A percentile compares a stretch with the other conserved stretches of the same genome.
Evolutionary conservation across 2,329 filamentous ascomycete species (phyloP).

Genomic region (Penicillium sp.): DNA sequence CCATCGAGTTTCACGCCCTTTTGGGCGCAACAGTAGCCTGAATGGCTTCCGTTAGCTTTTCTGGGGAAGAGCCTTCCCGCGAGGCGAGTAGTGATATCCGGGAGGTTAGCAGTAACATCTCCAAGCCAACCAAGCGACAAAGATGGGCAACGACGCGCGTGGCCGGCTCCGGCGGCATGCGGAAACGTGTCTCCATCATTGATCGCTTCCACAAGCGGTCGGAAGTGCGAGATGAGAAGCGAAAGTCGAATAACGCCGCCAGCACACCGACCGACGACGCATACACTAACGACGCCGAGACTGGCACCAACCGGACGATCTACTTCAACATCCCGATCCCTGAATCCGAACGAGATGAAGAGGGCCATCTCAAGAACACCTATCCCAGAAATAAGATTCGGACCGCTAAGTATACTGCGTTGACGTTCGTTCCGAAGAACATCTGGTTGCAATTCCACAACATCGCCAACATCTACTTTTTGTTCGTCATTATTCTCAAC

Average conservation of each 20-base stretch:
- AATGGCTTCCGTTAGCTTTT: slow-evolving; percentile 43
- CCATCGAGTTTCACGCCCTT: slow-evolving; percentile 28
- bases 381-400: slow-evolving; percentile 95
- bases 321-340: slow-evolving; percentile 88
- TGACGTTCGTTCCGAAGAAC: slow-evolving; percentile 96
- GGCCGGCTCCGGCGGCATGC: slow-evolving; percentile 67
- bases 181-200: slow-evolving; percentile 80
- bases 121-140: slow-evolving; percentile 69
- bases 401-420: slow-evolving; percentile 92
- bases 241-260: slow-evolving; percentile 48
- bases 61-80: slow-evolving; percentile 22
- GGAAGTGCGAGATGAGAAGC: slow-evolving; percentile 66
- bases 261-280: slow-evolving; percentile 24
- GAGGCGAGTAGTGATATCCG: slow-evolving; percentile 30
- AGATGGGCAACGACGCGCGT: slow-evolving; percentile 96
- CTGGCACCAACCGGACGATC: slow-evolving; percentile 30
- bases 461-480: slow-evolving; percentile 96
- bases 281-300: slow-evolving; percentile 49
- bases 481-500: slow-evolving; percentile 89
- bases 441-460: slow-evolving; percentile 98
- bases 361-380: slow-evolving; percentile 66
- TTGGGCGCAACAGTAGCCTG: slow-evolving; percentile 28
- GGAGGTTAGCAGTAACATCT: slow-evolving; percentile 48
- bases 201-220: slow-evolving; percentile 66
- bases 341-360: slow-evolving; percentile 69